A percentile compares a stretch with the other conserved stretches of the same genome.
Conservation (phyloP, 1,139 yeast genomes). For the Protomyces inundatus region DNA sequence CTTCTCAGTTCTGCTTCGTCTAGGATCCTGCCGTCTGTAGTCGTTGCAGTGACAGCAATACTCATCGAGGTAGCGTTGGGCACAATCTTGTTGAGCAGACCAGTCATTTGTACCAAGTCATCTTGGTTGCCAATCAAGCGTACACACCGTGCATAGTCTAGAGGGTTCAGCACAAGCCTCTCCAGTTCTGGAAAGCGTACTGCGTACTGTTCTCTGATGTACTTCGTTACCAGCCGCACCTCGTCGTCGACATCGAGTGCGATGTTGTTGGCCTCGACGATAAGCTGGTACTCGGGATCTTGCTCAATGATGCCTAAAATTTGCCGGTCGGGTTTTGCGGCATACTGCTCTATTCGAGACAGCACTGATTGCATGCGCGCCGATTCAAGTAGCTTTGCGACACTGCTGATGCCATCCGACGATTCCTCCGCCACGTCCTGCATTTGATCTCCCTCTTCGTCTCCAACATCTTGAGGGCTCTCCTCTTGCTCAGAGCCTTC, state of each 20-base stretch:
- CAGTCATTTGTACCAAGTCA: slow-evolving; percentile 22
- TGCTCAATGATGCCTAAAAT: slow-evolving; percentile 38
- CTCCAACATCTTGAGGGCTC: not conserved
- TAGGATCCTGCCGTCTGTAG: slow-evolving; percentile 41
- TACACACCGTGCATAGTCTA: slow-evolving; percentile 58
- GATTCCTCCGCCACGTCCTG: slow-evolving; percentile 19
- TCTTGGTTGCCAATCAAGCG: slow-evolving; percentile 49
- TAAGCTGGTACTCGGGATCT: slow-evolving; percentile 47
- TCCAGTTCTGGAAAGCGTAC: slow-evolving; percentile 69
- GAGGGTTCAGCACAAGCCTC: slow-evolving; percentile 56
- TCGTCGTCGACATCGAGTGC: slow-evolving; percentile 56
- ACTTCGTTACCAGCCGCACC: slow-evolving; percentile 47
- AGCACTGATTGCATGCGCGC: slow-evolving; percentile 21
- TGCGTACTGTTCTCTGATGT: slow-evolving; percentile 52
- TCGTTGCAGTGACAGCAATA: slow-evolving; percentile 66
- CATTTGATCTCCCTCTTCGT: not conserved
- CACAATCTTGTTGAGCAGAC: slow-evolving; percentile 23
- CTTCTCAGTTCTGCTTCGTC: slow-evolving; percentile 42
- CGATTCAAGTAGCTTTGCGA: slow-evolving; percentile 35
- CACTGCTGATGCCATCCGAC: slow-evolving; percentile 30
- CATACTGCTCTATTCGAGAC: slow-evolving; percentile 33
- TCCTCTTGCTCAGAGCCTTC: slow-evolving; percentile 26
- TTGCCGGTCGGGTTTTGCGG: slow-evolving; percentile 22
- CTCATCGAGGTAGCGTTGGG: slow-evolving; percentile 65
- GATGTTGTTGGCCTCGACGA: slow-evolving; percentile 54